Evolutionary conservation across 1,284 basidiomycete genomes (phyloP), one percentile per base, ranked within the genome.

Genomic region (Bothia castanella): DNA sequence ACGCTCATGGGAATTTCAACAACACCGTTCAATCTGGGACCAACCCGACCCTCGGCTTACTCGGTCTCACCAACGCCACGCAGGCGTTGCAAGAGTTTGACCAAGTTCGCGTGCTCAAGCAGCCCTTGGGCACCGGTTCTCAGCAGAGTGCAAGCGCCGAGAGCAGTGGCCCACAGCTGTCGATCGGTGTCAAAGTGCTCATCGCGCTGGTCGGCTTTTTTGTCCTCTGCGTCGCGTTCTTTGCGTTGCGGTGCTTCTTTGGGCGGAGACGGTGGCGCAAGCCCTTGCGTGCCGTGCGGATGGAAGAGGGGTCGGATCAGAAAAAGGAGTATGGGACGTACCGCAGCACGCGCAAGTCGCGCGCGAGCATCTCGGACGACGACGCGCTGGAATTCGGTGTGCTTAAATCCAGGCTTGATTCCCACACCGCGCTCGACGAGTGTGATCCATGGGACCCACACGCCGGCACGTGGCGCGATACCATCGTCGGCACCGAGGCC

Each of bases 41-140:
- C 35, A 59, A 60, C 3, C 84, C 83, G 0, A 63, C 70, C 1
- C 70, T 89, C 0, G 85, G 85, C 0, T 61, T 89, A 6, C 57
- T 86, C 34, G 62, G 73, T 4, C 68, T 89, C 8, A 87, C 84
- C 2, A 74, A 89, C 56, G 71, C 79, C 0, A 73, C 74, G 0
- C 63, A 60, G 6, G 86, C 86, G 0, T 58, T 87, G 52, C 66
- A 75, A 1, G 85, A 88, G 56, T 89, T 89, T 67, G 60, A 80
- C 38, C 75, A 72, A 4, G 84, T 88, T 4, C 76, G 87, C 1
- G 77, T 87, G 16, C 67, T 82, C 35, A 76, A 82, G 44, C 73
- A 80, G 55, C 79, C 83, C 2, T 65, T 86, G n/a, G 57, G 58
- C 14, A 52, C 47, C 4, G 50, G 46, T n/a, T 41, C 66, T 13